Base-by-base conservation (phyloP, 148 eudicot species). In the Camellia granthamiana region DNA sequence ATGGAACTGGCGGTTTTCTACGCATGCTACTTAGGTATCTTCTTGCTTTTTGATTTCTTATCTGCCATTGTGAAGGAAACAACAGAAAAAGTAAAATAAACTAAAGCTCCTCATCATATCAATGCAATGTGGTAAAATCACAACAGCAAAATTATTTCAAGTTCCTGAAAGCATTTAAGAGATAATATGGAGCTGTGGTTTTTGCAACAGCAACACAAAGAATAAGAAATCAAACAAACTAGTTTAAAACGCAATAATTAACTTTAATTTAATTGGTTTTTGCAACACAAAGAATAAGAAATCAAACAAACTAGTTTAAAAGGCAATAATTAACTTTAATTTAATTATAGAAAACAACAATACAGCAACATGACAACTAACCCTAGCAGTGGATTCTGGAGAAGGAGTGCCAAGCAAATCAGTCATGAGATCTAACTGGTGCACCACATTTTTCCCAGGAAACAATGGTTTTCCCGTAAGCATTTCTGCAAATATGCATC, bases 11-110 rank as follows among this genome's bases (percentile, higher is more conserved):
- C 19, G 61, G 86, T 71, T 87, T 87, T 76, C 75, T 87, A 3
- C 87, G 78, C 87, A 87, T 87, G 65, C 78, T 87, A 79, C 81
- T 80, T 30, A 87, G 80, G 70, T 87, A 87, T 81, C 89, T 84
- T 73, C 85, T 83, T 59, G 88, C 88, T 79, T 90, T 90, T 75
- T 88, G 90, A 84, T 90, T 90, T 58, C 92, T 84, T 74, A 90
- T 90, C 92, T 90, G 88, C 81, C 74, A 83, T 78, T 66, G 21
- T 47, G 19, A 55, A 47, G 18, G 42, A 73, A 73, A 18, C 23
- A 77, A 60, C n/a, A 11, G 52, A 46, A 55, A 42, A 23, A 55
- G 47, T 56, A 15, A n/a, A 71, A 59, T 43, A 59, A 59, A 59
- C 14, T 7, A 60, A 49, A 42, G 44, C 52, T 46, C 15, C 66